Base-by-base conservation (phyloP, 345 rosid species). In the Arabidopsis suecica region DNA sequence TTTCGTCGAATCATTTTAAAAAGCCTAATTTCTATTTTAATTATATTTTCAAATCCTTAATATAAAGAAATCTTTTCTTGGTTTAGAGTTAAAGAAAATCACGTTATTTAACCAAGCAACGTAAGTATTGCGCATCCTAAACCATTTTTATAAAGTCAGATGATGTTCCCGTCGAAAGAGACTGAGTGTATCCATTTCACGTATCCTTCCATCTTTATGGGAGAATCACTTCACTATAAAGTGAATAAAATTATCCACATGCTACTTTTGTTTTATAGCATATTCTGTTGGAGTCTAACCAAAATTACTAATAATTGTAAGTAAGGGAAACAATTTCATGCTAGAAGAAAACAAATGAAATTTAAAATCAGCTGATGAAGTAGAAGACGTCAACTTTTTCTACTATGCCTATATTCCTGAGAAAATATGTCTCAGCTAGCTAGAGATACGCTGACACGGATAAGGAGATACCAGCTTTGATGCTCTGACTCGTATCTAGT, bases 201-300 rank as follows among this genome's bases (percentile, higher is more conserved):
- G 48, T 22, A 38, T 59, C 45, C 5, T 56, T 59, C 45, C 64
- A 59, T 22, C 65, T 60, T 60, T 60, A 38, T 11, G 33, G 48
- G 47, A 38, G 65, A 37, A 38, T 60, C 65, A 60, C 65, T 60
- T 37, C 47, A 59, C 18, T 10, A 2, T 36, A 36, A 58, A 58
- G 44, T 36, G 0, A 0, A 16, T 36, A 36, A 23, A 9, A 28
- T 18, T 18, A 9, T 34, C 44, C 44, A 59, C 63, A 59, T 59
- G 44, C 30, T 59, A 16, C 28, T 36, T 59, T 36, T 36, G 23
- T 36, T 16, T 4, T 1, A 16, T 9, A 23, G 4, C 8, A 58
- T 28, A 54, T 28, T 54, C 28, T 54, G 18, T 28, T 54, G 37
- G n/a, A 2, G 36, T 25, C 9, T 25, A 54, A 57, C 41, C 13